Base-by-base conservation (phyloP, 2,329 filamentous ascomycete species). In the Neofusicoccum kwambonambiense region DNA sequence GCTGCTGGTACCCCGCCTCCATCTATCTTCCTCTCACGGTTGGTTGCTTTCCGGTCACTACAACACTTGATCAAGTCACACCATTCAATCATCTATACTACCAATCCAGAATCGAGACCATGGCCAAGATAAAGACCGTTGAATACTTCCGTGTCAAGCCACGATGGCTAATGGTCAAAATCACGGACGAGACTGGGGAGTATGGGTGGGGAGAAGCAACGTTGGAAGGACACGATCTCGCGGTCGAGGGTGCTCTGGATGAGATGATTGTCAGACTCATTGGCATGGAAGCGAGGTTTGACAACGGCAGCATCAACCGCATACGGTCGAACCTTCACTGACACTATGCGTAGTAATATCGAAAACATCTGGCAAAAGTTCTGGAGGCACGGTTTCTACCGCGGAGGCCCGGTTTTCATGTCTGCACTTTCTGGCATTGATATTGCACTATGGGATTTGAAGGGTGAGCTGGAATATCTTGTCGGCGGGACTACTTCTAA, bases 291-390 rank as follows among this genome's bases (percentile, higher is more conserved):
- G 90, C 90, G 35, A 87, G 92, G 89, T 90, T 77, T 15, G 31
- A 35, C 2, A 4, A 47, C 11, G 2, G 15, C 13, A 19, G 2
- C 41, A 15, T 58, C 27, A 7, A 31, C 27, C 5, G 27, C 51
- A 11, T 19, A 4, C 37, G 13, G 1, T n/a, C 7, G 4, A 31
- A 0, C 22, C 3, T 11, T 37, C 5, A 13, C n/a, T 9, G 15
- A 35, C 34, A 49, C 44, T 51, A 52, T 44, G 22, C 37, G 37
- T 51, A 90, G 88, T 72, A 86, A 92, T 54, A 93, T 93, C 68
- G 90, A 93, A 72, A 87, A 92, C 67, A 89, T 93, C 65, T 93
- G 91, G 90, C 90, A 92, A 74, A 83, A 84, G 68, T 85, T 86
- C 22, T 93, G 88, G 85, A 83, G 90, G 47, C 37, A 72, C 41